Evolutionary conservation across 2,329 filamentous ascomycete species (phyloP).

Genomic region (Colletotrichum shisoi): DNA sequence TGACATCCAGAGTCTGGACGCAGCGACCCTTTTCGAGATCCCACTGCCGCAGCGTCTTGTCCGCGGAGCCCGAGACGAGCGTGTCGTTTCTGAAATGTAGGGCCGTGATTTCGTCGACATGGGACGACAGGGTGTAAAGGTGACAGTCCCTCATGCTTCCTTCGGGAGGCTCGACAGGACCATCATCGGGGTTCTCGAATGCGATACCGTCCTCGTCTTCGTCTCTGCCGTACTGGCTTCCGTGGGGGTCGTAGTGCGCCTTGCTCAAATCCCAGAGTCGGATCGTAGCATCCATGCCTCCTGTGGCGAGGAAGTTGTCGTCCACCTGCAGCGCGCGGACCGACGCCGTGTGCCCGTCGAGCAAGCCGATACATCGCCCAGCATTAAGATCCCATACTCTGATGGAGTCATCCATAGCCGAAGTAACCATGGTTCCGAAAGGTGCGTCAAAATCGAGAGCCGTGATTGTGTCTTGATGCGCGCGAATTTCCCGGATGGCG

Average conservation of each 20-base stretch:
- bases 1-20: constrained; percentile 94
- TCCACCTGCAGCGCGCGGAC: constrained; percentile 92
- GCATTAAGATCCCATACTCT: constrained; percentile 96
- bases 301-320: constrained; percentile 93
- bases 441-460: constrained; percentile 96
- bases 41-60: constrained; percentile 98
- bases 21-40: constrained; percentile 97
- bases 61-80: constrained; percentile 91
- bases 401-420: constrained; percentile 90
- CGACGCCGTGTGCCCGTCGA: constrained; percentile 94
- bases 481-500: constrained; percentile 84
- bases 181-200: constrained; percentile 75
- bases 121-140: constrained; percentile 85
- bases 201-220: constrained; percentile 71
- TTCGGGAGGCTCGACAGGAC: constrained; percentile 72
- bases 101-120: constrained; percentile 93
- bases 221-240: constrained; percentile 66
- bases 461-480: constrained; percentile 87
- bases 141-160: constrained; percentile 90
- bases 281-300: constrained; percentile 93
- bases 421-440: constrained; percentile 92
- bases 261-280: constrained; percentile 93
- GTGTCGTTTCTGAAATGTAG: constrained; percentile 89
- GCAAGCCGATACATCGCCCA: constrained; percentile 85
- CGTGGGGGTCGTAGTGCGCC: constrained; percentile 80